Evolutionary conservation across 306 rosid species (phyloP).

Genomic region (Calophaca sinica): DNA sequence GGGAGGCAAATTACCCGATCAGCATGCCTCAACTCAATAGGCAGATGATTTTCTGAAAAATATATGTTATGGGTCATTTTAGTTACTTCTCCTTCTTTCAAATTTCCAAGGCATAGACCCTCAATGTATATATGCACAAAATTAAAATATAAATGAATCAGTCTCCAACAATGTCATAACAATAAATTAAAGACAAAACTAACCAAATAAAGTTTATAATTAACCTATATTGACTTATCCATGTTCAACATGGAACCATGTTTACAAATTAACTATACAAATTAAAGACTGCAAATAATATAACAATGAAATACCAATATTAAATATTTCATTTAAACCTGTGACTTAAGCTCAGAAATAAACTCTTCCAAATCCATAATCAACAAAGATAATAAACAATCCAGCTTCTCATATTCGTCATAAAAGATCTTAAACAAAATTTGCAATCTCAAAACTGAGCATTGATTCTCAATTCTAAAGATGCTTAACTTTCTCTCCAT

Average conservation of each 20-base stretch:
- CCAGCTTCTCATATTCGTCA: slow-evolving; percentile 75
- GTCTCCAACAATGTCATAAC: slow-evolving; percentile 37
- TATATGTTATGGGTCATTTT: slow-evolving; percentile 65
- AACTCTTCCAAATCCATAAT: slow-evolving; percentile 71
- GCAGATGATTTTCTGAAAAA: slow-evolving; percentile 72
- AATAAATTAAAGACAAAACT: slow-evolving; percentile 29
- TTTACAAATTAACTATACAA: too few species aligned
- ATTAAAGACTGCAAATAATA: too few species aligned
- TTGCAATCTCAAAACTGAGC: slow-evolving; percentile 69
- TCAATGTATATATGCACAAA: slow-evolving; percentile 76
- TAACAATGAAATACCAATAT: too few species aligned
- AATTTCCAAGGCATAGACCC: slow-evolving; percentile 94
- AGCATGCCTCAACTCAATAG: slow-evolving; percentile 71
- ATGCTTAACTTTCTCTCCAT: slow-evolving; percentile 78
- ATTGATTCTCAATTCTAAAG: slow-evolving; percentile 1
- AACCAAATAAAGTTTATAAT: not conserved
- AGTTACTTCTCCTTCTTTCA: slow-evolving; percentile 79
- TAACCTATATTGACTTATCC: not conserved
- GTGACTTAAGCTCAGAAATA: slow-evolving; percentile 81
- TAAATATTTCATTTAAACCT: slow-evolving; percentile 60
- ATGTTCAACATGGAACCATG: too few species aligned
- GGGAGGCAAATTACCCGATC: slow-evolving; percentile 79
- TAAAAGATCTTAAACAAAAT: slow-evolving; percentile 73
- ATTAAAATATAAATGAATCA: slow-evolving; percentile 42
- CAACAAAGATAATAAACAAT: slow-evolving; percentile 53